These are phyloP conservation scores for Globisporangium spiculum DNA, from an alignment of 352 stramenopile genomes.

Conservation along the genomic window DNA sequence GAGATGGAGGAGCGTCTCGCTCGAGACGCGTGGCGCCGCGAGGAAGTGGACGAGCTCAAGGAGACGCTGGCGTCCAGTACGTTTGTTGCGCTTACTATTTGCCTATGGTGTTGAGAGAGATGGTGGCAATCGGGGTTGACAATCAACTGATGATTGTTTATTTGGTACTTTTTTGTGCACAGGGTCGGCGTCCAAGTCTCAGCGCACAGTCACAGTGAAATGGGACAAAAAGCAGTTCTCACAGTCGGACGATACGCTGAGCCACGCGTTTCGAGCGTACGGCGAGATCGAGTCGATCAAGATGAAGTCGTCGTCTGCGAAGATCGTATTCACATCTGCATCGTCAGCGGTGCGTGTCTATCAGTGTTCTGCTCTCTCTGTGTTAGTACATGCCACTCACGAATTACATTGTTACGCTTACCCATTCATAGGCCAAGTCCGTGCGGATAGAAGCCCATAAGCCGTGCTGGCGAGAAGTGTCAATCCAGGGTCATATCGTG, in stretches of 20 bases:
- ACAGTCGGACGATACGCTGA: constrained; percentile 78
- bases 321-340: constrained; percentile 54
- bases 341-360: constrained; percentile 32
- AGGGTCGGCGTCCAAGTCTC: constrained; percentile 39
- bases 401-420: neutral
- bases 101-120: too few species aligned
- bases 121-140: neutral
- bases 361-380: neutral
- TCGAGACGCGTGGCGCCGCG: constrained; percentile 37
- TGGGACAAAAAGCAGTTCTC: constrained; percentile 68
- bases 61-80: constrained; percentile 12
- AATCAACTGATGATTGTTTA: neutral
- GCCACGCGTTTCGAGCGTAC: constrained; percentile 46
- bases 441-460: constrained; percentile 77
- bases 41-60: constrained; percentile 33
- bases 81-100: neutral
- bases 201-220: constrained; percentile 76
- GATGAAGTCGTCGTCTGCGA: constrained; percentile 66
- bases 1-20: constrained; percentile 51
- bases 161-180: neutral
- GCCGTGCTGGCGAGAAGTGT: constrained; percentile 61
- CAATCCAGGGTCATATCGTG: constrained; percentile 71
- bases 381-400: neutral
- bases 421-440: constrained; percentile 34
- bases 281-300: constrained; percentile 69